Evolutionary conservation across 495 filamentous ascomycete species (phyloP).

Genomic region (Cryomyces antarcticus): DNA sequence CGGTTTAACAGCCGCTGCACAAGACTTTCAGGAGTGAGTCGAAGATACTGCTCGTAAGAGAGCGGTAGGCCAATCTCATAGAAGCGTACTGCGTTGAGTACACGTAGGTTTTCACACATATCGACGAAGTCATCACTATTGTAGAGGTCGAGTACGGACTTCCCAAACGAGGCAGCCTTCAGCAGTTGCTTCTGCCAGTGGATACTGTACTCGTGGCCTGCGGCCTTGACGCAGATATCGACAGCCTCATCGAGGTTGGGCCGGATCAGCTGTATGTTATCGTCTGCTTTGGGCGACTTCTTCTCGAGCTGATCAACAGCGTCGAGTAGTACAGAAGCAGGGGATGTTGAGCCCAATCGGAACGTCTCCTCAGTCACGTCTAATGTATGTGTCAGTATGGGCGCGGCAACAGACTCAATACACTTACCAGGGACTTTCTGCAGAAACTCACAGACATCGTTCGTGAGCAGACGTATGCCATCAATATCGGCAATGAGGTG

Average conservation of each 20-base stretch:
- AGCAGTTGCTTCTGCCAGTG: constrained; percentile 91
- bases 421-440: constrained; percentile 61
- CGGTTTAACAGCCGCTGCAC: constrained; percentile 71
- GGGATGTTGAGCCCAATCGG: constrained; percentile 62
- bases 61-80: constrained; percentile 79
- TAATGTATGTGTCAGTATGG: constrained; percentile 3
- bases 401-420: background rate
- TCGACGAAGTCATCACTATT: constrained; percentile 96
- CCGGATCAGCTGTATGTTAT: constrained; percentile 86
- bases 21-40: constrained; percentile 70
- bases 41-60: constrained; percentile 81
- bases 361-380: constrained; percentile 80
- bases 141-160: constrained; percentile 90
- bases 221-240: constrained; percentile 75
- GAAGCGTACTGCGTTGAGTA: constrained; percentile 77
- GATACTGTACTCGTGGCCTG: constrained; percentile 72
- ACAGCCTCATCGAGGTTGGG: constrained; percentile 76
- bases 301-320: constrained; percentile 81
- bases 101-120: constrained; percentile 85
- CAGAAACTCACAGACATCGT: constrained; percentile 83
- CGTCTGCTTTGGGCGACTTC: constrained; percentile 89
- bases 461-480: constrained; percentile 70
- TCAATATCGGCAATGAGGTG: constrained; percentile 80
- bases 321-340: constrained; percentile 79
- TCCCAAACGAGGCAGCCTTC: constrained; percentile 89